Conservation (phyloP, 805 yeast species). For the Lachancea fermentati region DNA sequence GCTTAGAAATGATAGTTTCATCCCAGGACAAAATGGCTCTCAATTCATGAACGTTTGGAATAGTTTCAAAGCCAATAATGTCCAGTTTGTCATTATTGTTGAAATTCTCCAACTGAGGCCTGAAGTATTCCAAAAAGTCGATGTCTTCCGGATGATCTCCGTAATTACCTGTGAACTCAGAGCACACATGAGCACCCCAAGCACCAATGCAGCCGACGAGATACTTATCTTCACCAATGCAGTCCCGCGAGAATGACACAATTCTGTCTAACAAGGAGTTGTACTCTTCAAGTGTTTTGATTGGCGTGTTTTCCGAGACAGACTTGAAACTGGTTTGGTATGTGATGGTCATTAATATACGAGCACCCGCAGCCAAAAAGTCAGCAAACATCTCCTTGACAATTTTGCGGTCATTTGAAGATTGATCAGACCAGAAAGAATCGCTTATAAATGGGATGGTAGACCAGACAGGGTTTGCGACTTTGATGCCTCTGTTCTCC, state of each 20-base stretch:
- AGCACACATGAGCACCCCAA: constrained; percentile 62
- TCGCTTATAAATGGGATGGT: constrained; percentile 42
- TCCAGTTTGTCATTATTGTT: constrained; percentile 47
- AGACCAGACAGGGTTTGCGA: constrained; percentile 55
- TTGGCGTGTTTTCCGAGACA: constrained; percentile 32
- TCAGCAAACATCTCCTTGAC: constrained; percentile 44
- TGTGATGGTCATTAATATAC: constrained; percentile 49
- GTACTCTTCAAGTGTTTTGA: constrained; percentile 20
- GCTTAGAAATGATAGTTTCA: constrained; percentile 34
- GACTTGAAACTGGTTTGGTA: constrained; percentile 50
- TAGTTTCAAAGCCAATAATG: constrained; percentile 62
- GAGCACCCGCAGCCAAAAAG: constrained; percentile 50
- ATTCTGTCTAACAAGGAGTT: constrained; percentile 19
- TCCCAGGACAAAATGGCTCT: constrained; percentile 39
- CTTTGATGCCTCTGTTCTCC: constrained; percentile 42
- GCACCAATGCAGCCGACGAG: constrained; percentile 65
- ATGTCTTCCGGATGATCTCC: constrained; percentile 25
- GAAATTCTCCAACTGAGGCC: constrained; percentile 40
- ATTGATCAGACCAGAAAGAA: constrained; percentile 19
- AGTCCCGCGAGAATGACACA: constrained; percentile 17
- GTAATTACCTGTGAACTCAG: constrained; percentile 72
- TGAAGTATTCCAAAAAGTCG: constrained; percentile 30
- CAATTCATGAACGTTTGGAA: constrained; percentile 58
- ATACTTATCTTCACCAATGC: constrained; percentile 21
- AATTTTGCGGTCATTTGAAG: constrained; percentile 34